Conservation (phyloP, 371 early-diverging fungal genomes). For the Entomophthora muscae region DNA sequence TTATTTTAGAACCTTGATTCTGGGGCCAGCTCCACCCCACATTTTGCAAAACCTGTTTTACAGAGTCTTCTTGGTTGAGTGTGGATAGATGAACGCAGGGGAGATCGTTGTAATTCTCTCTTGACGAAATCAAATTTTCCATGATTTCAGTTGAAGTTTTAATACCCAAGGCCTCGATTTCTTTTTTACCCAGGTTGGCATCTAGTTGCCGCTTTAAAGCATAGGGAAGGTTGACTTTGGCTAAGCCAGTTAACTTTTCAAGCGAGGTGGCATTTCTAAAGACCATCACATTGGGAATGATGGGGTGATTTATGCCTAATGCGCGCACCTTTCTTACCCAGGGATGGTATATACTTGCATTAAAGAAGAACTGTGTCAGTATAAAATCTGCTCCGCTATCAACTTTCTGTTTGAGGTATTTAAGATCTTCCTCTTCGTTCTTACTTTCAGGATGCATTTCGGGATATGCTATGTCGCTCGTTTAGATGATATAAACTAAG, state of each 20-base stretch:
- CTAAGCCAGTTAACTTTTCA: slow-evolving; percentile 65
- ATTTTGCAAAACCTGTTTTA: too few species aligned
- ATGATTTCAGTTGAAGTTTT: slow-evolving; percentile 53
- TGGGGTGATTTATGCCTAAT: slow-evolving; percentile 59
- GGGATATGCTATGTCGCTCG: slow-evolving; percentile 84
- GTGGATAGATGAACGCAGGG: too few species aligned
- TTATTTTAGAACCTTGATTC: too few species aligned
- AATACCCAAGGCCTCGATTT: slow-evolving; percentile 84
- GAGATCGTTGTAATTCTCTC: too few species aligned
- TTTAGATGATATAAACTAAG: too few species aligned
- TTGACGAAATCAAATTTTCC: too few species aligned
- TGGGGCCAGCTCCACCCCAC: too few species aligned
- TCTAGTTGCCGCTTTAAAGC: slow-evolving; percentile 20
- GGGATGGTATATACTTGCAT: slow-evolving; percentile 43
- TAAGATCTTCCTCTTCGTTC: slow-evolving; percentile 29
- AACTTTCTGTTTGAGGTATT: slow-evolving; percentile 62
- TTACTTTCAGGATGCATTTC: slow-evolving; percentile 71
- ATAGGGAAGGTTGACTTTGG: slow-evolving; percentile 61
- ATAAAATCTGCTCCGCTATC: slow-evolving; percentile 89
- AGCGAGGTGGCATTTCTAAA: slow-evolving; percentile 82
- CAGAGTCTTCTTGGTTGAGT: too few species aligned
- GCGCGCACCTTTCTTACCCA: slow-evolving; percentile 28
- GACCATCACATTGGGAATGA: slow-evolving; percentile 89
- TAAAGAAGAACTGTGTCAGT: slow-evolving; percentile 86
- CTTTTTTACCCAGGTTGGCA: slow-evolving; percentile 63